These are phyloP conservation scores for Alternaria infectoria DNA, from an alignment of 2,329 filamentous ascomycete species.

Conservation along the genomic window DNA sequence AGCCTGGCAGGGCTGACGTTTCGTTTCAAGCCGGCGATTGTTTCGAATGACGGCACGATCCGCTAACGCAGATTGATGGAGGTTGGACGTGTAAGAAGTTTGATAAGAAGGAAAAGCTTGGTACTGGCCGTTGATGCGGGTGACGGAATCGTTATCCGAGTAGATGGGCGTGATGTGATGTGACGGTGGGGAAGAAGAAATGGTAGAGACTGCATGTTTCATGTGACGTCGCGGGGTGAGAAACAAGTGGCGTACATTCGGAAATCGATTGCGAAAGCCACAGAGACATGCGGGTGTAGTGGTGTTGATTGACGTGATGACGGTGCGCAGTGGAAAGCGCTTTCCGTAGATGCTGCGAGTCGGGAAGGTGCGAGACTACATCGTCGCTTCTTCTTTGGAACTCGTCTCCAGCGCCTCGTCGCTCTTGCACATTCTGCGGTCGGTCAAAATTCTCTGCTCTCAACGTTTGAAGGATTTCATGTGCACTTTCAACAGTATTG, in stretches of 20 bases:
- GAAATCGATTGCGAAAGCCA: background rate
- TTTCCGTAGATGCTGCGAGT: background rate
- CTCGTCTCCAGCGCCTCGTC: background rate
- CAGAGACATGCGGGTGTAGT: background rate
- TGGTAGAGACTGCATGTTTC: background rate
- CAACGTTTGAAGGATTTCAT: background rate
- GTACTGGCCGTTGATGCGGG: conserved; percentile 18
- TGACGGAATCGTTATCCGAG: background rate
- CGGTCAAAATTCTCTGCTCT: background rate
- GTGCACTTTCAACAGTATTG: conserved; percentile 8
- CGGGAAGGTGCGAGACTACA: background rate
- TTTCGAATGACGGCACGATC: conserved; percentile 24
- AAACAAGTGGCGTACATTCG: background rate
- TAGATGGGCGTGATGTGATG: conserved; percentile 1
- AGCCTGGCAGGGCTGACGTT: conserved; percentile 11
- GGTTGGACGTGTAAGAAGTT: conserved; percentile 10
- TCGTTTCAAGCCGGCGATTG: conserved; percentile 22
- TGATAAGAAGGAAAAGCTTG: conserved; percentile 27
- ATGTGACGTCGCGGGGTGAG: background rate
- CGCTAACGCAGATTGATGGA: conserved; percentile 16
- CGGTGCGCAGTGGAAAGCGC: background rate
- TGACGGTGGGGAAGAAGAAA: background rate
- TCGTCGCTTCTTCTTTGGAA: background rate
- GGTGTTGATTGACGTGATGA: background rate
- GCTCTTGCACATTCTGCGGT: background rate